These are phyloP conservation scores for Lentinula boryana DNA, from an alignment of 768 basidiomycete species.

Conservation along the genomic window DNA sequence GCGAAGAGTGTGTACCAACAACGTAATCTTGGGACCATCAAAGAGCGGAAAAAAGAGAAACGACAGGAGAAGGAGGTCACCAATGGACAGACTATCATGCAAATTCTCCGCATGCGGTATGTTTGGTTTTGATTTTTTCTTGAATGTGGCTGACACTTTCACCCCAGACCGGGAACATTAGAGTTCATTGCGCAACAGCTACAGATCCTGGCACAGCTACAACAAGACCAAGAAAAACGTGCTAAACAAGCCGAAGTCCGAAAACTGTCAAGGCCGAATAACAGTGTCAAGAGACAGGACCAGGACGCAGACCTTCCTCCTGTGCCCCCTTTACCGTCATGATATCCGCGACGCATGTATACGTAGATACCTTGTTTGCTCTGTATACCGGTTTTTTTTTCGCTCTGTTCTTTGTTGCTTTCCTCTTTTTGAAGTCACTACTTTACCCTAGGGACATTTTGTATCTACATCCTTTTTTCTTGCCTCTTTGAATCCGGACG, in stretches of 20 bases:
- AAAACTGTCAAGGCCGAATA: constrained; percentile 45
- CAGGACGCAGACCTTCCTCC: constrained; percentile 33
- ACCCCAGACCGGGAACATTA: constrained; percentile 62
- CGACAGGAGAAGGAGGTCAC: constrained; percentile 70
- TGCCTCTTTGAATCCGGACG: not conserved
- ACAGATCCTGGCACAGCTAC: constrained; percentile 75
- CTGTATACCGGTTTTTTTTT: not conserved
- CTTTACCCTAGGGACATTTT: no score
- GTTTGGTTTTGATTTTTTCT: not conserved
- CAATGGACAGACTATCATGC: constrained; percentile 87
- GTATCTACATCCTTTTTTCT: not conserved
- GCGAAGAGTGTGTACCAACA: constrained; percentile 91
- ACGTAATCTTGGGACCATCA: constrained; percentile 94
- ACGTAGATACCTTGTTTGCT: constrained; percentile 2
- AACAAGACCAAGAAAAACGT: constrained; percentile 75
- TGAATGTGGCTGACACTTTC: not conserved
- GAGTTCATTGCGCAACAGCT: constrained; percentile 89
- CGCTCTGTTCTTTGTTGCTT: not conserved
- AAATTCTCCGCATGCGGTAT: constrained; percentile 94
- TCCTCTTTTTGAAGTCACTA: not conserved
- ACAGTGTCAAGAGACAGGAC: constrained; percentile 15
- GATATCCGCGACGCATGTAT: not conserved
- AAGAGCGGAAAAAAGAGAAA: constrained; percentile 90
- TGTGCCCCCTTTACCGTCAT: constrained; percentile 18
- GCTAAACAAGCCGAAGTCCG: constrained; percentile 54